Evolutionary conservation across 2,329 filamentous ascomycete species (phyloP), one percentile per base, ranked within the genome.

Genomic region (Amauroascus verrucosus): DNA sequence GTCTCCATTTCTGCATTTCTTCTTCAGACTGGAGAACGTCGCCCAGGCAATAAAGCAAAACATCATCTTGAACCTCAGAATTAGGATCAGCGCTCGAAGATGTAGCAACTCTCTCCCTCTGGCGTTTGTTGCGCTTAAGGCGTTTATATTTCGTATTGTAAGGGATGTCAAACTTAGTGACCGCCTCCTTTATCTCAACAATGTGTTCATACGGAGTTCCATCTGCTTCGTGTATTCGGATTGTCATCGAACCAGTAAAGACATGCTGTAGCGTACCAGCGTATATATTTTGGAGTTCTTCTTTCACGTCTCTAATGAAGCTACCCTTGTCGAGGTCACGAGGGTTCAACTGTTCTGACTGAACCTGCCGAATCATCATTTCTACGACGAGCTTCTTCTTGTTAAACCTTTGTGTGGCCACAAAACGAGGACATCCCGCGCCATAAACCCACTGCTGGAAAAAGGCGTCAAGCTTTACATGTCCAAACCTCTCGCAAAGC

Each of bases 101-200:
- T 48, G 78, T 81, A 37, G 79, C 78, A 20, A 80, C 82, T 56
- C 87, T 82, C 66, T 95, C 88, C 66, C 89, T 89, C 66, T 91
- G 82, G 30, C 86, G 77, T 43, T 85, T 81, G 55, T 86, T 96
- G 45, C 90, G 79, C 74, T 98, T 98, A 2, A 98, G 77, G 7
- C 94, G 84, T 73, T 97, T 98, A 73, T 98, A 98, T 67, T 98
- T 98, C 0, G 93, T 98, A 63, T 97, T 97, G 71, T 98, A 98
- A 0, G 91, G 90, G 56, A 98, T 96, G 57, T 96, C 90, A 56
- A 97, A 86, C 65, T 85, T 88, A 1, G 86, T 87, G 13, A 82
- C 80, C 26, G 85, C 84, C 60, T 96, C 89, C 56, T 89, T 89
- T 65, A 98, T 95, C 63, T 96, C 88, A 30, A 97, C 84, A 58